phyloP scores from a whole-genome alignment of 257 asterid species.

The Ballota nigra region DNA sequence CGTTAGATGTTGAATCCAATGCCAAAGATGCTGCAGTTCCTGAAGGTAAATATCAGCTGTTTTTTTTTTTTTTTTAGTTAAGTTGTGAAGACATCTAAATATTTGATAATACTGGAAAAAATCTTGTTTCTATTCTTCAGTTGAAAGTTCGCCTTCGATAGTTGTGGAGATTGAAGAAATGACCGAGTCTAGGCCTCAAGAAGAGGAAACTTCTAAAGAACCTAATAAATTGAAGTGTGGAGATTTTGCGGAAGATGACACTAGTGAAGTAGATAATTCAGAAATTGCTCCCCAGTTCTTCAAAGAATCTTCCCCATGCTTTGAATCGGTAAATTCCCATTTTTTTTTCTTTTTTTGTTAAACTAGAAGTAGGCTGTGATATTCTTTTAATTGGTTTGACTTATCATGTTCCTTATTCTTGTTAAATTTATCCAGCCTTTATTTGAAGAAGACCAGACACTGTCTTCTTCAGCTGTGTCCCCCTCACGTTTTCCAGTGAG shows the following conservation, averaged over 20 bases:
- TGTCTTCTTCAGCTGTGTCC: constrained; percentile 41
- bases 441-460: constrained; percentile 36
- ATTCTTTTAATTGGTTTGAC: background rate
- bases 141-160: constrained; percentile 19
- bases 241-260: constrained; percentile 34
- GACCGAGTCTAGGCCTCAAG: constrained; percentile 23
- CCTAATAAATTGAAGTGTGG: constrained; percentile 21
- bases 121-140: constrained; percentile 18
- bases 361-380: background rate
- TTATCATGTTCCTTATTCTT: constrained; percentile 6
- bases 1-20: constrained; percentile 29
- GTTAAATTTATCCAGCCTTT: constrained; percentile 33
- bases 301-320: constrained; percentile 26
- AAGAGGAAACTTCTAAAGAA: constrained; percentile 38
- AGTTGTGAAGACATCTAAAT: background rate
- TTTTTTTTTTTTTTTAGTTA: background rate
- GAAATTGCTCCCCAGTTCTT: constrained; percentile 27
- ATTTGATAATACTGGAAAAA: constrained; percentile 7
- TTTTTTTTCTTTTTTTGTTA: constrained; percentile 11
- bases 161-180: constrained; percentile 39
- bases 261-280: constrained; percentile 33
- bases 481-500: constrained; percentile 38
- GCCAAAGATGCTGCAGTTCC: constrained; percentile 21
- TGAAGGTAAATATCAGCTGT: constrained; percentile 41
- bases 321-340: constrained; percentile 40